Conservation (phyloP, 75 land plant genomes). For the Cryptomeria japonica region DNA sequence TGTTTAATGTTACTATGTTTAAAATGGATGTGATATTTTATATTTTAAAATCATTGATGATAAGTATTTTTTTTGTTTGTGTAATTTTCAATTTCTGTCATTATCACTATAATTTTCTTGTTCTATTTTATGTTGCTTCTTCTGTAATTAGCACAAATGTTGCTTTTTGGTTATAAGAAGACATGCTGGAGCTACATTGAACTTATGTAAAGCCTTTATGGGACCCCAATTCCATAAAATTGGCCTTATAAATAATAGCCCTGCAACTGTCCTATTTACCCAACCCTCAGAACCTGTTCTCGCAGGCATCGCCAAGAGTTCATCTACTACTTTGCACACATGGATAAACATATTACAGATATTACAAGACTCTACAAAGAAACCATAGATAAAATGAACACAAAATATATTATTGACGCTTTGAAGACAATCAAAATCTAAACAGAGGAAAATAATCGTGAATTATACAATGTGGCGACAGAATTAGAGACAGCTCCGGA, state of each 20-base stretch:
- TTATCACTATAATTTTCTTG: too few species aligned
- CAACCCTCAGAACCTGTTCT: constrained; percentile 28
- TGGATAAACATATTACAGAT: constrained; percentile 41
- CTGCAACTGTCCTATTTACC: neutral
- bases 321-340: constrained; percentile 21
- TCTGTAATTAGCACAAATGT: too few species aligned
- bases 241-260: neutral
- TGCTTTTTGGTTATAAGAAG: constrained; percentile 70
- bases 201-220: constrained; percentile 8
- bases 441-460: neutral
- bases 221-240: neutral
- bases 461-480: neutral
- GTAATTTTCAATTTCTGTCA: too few species aligned
- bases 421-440: neutral
- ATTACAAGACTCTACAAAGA: constrained; percentile 39
- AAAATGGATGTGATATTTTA: too few species aligned
- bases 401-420: neutral
- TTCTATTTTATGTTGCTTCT: too few species aligned
- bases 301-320: constrained; percentile 12
- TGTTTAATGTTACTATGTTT: too few species aligned
- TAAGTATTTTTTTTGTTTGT: too few species aligned
- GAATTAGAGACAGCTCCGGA: neutral
- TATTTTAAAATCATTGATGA: too few species aligned
- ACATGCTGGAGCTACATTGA: constrained; percentile 58
- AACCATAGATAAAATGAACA: constrained; percentile 20